Base-by-base conservation (phyloP, 345 rosid genomes). In the Cardamine chenopodiifolia region DNA sequence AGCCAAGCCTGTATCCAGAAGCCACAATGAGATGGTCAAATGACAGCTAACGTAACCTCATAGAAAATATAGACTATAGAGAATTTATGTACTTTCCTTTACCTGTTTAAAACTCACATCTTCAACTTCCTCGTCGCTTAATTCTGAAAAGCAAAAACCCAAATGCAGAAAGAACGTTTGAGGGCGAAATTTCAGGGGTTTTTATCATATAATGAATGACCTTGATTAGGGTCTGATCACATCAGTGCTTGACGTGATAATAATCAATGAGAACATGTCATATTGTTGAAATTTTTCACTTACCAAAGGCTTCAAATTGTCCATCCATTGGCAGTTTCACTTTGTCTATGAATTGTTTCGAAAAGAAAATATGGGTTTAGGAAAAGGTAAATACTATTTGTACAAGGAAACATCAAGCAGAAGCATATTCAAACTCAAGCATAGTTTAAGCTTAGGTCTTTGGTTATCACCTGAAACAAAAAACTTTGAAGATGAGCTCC, bases 91-190 rank as follows among this genome's bases (percentile, higher is more conserved):
- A 35, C 5, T 61, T 15, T 4, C 18, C 20, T 22, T 26, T 72
- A 93, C 98, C 96, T 90, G 91, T 85, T 91, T 91, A 81, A 93
- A 93, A 14, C 82, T 82, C 61, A 87, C 89, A 68, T 91, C 96
- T 71, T 91, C 96, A 7, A 84, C 74, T 82, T 91, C 97, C 63
- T 89, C 97, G 54, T 82, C 80, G 78, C 93, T 90, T 83, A 93
- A 70, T 68, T 86, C 98, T 90, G 86, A 26, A 80, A 77, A 66
- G 7, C 61, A 13, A 13, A 52, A 70, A 68, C 35, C 61, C 23
- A 12, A 2, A 72, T 62, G 55, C 70, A 50, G 31, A 62, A 45
- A 55, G 15, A 17, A 19, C 28, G 3, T 44, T 66, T 40, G 14
- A 66, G 52, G 14, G 6, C 8, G 31, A 57, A 66, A 25, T 45